Evolutionary conservation across 108 stramenopile genomes (phyloP).

Genomic region (Fragilaria radians): DNA sequence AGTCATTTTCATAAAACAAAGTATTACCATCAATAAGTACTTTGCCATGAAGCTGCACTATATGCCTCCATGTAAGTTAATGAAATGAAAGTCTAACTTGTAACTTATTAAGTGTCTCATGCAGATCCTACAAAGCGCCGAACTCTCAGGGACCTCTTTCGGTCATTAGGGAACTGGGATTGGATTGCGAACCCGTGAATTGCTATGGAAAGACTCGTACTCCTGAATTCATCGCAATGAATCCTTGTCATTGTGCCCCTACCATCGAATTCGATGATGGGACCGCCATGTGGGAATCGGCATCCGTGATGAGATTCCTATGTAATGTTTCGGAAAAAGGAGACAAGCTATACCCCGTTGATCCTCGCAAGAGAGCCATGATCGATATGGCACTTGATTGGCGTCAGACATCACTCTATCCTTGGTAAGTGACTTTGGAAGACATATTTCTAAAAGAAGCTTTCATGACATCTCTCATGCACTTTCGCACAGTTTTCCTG

Average conservation of each 20-base stretch:
- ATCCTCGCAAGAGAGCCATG: slow-evolving; percentile 16
- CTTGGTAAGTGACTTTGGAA: neutral
- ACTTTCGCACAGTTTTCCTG: neutral
- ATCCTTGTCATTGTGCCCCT: slow-evolving; percentile 30
- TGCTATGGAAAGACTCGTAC: slow-evolving; percentile 35
- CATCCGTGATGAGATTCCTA: slow-evolving; percentile 29
- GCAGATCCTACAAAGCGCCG: slow-evolving; percentile 12
- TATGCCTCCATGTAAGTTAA: neutral
- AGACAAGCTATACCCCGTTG: slow-evolving; percentile 26
- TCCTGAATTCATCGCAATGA: slow-evolving; percentile 34
- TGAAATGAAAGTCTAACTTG: neutral
- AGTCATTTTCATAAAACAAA: too few species aligned
- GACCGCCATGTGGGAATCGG: slow-evolving; percentile 31
- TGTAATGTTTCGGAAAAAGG: slow-evolving; percentile 18
- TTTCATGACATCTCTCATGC: neutral
- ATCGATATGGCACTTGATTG: slow-evolving; percentile 29
- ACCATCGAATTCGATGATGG: slow-evolving; percentile 22
- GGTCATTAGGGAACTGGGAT: slow-evolving; percentile 18
- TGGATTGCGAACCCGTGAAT: slow-evolving; percentile 21
- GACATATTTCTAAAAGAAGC: neutral
- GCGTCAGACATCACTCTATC: slow-evolving; percentile 14
- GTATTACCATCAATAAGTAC: too few species aligned
- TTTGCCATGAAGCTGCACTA: neutral
- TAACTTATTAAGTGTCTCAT: neutral
- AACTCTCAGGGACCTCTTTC: slow-evolving; percentile 31